A percentile compares a stretch with the other conserved stretches of the same genome.
Conservation (phyloP, 768 basidiomycete genomes). For the Chalciporus sphaerocephalus region DNA sequence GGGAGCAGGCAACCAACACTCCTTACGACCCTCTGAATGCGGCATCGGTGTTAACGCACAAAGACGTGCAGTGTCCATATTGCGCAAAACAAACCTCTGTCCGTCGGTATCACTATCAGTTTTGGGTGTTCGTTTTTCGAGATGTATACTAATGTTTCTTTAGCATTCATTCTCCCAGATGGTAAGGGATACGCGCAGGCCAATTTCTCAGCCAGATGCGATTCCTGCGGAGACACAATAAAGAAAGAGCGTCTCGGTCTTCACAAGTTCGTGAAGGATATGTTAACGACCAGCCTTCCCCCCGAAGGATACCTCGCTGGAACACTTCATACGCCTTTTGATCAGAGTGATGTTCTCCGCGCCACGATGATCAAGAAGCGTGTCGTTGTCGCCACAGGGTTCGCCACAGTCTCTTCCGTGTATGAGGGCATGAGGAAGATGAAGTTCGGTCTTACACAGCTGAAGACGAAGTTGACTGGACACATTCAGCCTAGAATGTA, state of each 20-base stretch:
- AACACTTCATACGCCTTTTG: constrained; percentile 28
- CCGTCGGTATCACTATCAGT: no score
- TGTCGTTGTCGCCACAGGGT: constrained; percentile 2
- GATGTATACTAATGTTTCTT: no score
- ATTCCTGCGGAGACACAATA: constrained; percentile 32
- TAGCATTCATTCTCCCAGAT: constrained; percentile 31
- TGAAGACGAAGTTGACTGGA: not conserved
- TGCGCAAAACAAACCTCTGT: constrained; percentile 15
- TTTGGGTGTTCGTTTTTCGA: no score
- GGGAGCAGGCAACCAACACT: constrained; percentile 3
- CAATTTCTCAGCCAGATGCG: constrained; percentile 34
- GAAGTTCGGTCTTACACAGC: constrained; percentile 6
- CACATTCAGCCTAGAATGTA: constrained; percentile 20
- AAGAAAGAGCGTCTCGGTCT: constrained; percentile 37
- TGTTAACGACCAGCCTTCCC: constrained; percentile 14
- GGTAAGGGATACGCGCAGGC: constrained; percentile 48
- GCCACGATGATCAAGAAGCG: constrained; percentile 22
- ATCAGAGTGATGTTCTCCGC: constrained; percentile 13
- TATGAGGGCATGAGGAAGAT: constrained; percentile 2
- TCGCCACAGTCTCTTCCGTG: not conserved
- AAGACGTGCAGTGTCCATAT: constrained; percentile 28
- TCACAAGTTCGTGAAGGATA: constrained; percentile 36
- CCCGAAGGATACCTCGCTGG: constrained; percentile 31
- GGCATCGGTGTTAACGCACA: constrained; percentile 13
- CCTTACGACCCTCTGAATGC: constrained; percentile 23